Evolutionary conservation across 2,329 filamentous ascomycete species (phyloP), one percentile per base, ranked within the genome.

Genomic region (Chrysoporthe deuterocubensis): DNA sequence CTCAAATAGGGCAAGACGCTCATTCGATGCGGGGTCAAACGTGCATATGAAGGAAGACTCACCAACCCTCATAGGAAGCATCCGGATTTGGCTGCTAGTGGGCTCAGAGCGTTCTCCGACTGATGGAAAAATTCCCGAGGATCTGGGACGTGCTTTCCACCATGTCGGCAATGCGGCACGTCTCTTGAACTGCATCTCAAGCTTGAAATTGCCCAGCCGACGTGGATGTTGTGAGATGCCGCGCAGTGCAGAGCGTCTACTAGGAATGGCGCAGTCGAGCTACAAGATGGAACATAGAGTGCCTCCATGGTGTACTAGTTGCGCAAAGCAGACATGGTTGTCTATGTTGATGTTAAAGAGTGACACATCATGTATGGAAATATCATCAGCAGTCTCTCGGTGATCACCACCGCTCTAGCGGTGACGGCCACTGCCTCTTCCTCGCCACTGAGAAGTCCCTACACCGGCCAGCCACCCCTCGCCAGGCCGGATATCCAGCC

Each of bases 401-500:
- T 40, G 44, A 46, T 46, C 40, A 2, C 32, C 21, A 13, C 37
- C 9, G 44, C 48, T 18, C n/a, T 63, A 37, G 61, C 34, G 46
- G 26, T 16, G 37, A 42, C n/a, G 6, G 34, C 34, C 34, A 18
- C 48, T 18, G 21, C 61, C 61, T 18, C 32, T 16, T 57, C 54
- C 32, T 57, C 54, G 14, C n/a, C 21, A 4, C 48, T 11, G n/a
- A 61, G 16, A 13, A 44, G 37, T 37, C 40, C 58, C 42, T 32
- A 44, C 26, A 32, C 26, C 26, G 43, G 43, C 48, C 59, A 34
- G 16, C 2, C 32, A 16, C 43, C 59, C 42, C 42, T 58, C 26
- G 18, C 52, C 43, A 44, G 63, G 26, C 67, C 67, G 9, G 37
- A 9, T 4, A 69, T 69, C 16, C 48, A 44, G 13, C 18, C 67